These are phyloP conservation scores for Amaranthus tricolor DNA, from an alignment of 179 eudicot genomes.

Conservation along the genomic window DNA sequence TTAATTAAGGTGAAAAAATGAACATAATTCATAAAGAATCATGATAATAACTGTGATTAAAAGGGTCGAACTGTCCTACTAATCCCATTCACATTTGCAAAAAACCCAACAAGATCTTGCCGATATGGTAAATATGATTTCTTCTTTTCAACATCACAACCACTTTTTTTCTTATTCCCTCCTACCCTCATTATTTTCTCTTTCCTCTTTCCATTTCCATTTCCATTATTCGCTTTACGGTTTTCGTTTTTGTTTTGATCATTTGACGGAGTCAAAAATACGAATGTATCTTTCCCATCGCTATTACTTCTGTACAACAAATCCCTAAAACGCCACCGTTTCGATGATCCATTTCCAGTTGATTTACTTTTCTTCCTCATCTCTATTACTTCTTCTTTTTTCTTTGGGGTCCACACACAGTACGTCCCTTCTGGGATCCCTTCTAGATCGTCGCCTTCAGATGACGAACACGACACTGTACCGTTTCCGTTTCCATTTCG, in stretches of 20 bases:
- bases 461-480: constrained; percentile 20
- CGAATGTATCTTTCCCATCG: constrained; percentile 51
- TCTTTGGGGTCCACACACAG: constrained; percentile 45
- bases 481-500: constrained; percentile 18
- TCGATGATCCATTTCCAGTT: constrained; percentile 43
- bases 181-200: background rate
- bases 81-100: constrained; percentile 64
- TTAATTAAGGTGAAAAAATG: background rate
- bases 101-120: constrained; percentile 73
- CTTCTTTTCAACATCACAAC: constrained; percentile 14
- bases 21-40: too few species aligned
- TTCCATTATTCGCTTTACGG: background rate
- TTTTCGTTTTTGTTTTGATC: background rate
- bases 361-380: constrained; percentile 60
- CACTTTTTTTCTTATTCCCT: background rate
- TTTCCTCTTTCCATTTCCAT: constrained; percentile 6
- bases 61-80: constrained; percentile 52
- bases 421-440: constrained; percentile 35
- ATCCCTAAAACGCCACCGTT: constrained; percentile 48
- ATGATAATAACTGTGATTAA: constrained; percentile 8
- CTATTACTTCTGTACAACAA: constrained; percentile 45
- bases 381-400: constrained; percentile 18
- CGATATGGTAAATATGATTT: constrained; percentile 73
- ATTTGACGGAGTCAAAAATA: constrained; percentile 28
- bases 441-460: constrained; percentile 38